These are phyloP conservation scores for Toxoplasma gondii DNA, from an alignment of 169 alveolate genomes.

Conservation along the genomic window DNA sequence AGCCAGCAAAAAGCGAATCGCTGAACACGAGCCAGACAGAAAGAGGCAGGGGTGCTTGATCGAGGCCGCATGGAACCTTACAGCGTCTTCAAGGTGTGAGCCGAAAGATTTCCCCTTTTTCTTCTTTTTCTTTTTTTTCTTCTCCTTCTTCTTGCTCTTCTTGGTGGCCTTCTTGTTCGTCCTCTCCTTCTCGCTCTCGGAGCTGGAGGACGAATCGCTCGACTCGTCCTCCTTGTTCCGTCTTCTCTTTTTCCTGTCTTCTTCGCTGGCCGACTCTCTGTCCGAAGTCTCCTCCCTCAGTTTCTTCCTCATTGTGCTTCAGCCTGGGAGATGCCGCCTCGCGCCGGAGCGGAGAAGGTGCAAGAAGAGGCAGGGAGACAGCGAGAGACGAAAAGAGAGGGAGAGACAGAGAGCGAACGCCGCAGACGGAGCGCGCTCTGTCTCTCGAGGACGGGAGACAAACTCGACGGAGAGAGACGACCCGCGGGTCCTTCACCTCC, in stretches of 20 bases:
- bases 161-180: neutral
- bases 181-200: neutral
- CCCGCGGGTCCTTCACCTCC: no score
- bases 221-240: neutral
- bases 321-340: neutral
- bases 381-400: no score
- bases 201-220: neutral
- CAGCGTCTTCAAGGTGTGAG: neutral
- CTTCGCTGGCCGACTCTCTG: neutral
- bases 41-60: neutral
- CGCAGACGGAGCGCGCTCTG: no score
- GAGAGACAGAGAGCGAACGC: no score
- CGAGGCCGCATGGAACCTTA: neutral
- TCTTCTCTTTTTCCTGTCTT: neutral
- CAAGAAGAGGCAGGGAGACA: no score
- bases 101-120: neutral
- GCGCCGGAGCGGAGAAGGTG: no score
- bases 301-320: neutral
- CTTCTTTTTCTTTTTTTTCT: neutral
- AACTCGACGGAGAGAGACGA: no score
- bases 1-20: neutral
- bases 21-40: no score
- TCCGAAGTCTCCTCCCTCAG: neutral
- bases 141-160: neutral
- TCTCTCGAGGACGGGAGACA: no score